phyloP scores from a whole-genome alignment of 140 eudicot species.

The Erigeron philadelphicus region DNA sequence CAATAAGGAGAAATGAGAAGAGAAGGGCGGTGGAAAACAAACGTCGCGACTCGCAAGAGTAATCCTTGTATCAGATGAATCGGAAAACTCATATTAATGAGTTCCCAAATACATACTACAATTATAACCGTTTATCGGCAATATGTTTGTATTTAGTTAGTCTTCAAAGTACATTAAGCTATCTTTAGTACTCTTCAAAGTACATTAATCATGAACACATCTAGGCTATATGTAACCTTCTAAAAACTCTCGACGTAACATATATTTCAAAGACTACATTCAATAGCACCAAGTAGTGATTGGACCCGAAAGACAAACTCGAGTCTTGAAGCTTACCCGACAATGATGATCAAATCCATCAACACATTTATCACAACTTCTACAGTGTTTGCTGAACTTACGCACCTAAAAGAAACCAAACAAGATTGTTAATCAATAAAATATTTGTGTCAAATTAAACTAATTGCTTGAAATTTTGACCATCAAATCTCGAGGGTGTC shows the following conservation, averaged over 20 bases:
- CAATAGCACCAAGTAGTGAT: background rate
- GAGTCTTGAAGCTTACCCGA: slow-evolving; percentile 48
- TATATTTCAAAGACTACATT: background rate
- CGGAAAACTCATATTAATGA: too few relatives aligned
- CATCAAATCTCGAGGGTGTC: background rate
- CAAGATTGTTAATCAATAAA: background rate
- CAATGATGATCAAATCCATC: slow-evolving; percentile 99
- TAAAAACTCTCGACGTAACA: background rate
- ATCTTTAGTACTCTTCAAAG: background rate
- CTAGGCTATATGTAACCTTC: background rate
- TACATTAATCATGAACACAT: background rate
- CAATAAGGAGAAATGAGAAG: too few relatives aligned
- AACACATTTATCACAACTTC: slow-evolving; percentile 99
- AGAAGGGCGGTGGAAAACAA: too few relatives aligned
- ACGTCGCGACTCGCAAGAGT: too few relatives aligned
- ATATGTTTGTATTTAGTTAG: background rate
- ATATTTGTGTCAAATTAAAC: background rate
- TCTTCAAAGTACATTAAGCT: background rate
- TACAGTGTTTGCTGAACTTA: slow-evolving; percentile 94
- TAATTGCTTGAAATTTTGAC: background rate
- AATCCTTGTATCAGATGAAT: too few relatives aligned
- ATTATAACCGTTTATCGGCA: background rate
- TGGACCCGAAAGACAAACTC: background rate
- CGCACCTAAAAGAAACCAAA: slow-evolving; percentile 60
- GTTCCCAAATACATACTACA: too few relatives aligned